Evolutionary conservation across 108 stramenopile genomes (phyloP).

Genomic region (Skeletonema marinoi): DNA sequence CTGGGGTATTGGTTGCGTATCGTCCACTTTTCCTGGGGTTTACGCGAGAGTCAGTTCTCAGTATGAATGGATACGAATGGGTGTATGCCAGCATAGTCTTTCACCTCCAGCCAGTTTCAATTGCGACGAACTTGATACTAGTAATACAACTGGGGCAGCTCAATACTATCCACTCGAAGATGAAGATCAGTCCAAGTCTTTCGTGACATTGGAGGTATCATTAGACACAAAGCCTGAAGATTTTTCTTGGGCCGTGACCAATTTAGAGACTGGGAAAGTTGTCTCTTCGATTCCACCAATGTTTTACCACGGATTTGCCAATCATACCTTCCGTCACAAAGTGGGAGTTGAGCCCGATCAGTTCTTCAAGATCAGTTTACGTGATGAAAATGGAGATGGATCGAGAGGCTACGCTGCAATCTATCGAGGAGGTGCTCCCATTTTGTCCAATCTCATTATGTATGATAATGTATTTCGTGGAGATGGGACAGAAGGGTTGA

Average conservation of each 20-base stretch:
- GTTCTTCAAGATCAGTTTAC: slow-evolving; percentile 36
- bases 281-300: slow-evolving; percentile 27
- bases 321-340: slow-evolving; percentile 40
- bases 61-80: slow-evolving; percentile 66
- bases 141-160: neutral
- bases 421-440: slow-evolving; percentile 21
- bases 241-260: slow-evolving; percentile 33
- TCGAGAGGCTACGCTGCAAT: slow-evolving; percentile 37
- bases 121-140: slow-evolving; percentile 19
- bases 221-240: slow-evolving; percentile 33
- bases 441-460: slow-evolving; percentile 28
- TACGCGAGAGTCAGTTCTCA: slow-evolving; percentile 60
- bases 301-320: slow-evolving; percentile 27
- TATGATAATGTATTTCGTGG: slow-evolving; percentile 31
- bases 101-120: slow-evolving; percentile 29
- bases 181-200: neutral
- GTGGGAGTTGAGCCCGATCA: slow-evolving; percentile 14
- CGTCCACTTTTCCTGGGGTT: slow-evolving; percentile 52
- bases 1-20: slow-evolving; percentile 48
- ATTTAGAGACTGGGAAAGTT: slow-evolving; percentile 1
- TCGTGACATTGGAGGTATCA: slow-evolving; percentile 32
- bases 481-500: neutral
- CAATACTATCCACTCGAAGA: slow-evolving; percentile 5
- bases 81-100: slow-evolving; percentile 47
- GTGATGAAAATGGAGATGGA: slow-evolving; percentile 34